phyloP scores from a whole-genome alignment of 2,329 filamentous ascomycete genomes.

The Claviceps sp. region DNA sequence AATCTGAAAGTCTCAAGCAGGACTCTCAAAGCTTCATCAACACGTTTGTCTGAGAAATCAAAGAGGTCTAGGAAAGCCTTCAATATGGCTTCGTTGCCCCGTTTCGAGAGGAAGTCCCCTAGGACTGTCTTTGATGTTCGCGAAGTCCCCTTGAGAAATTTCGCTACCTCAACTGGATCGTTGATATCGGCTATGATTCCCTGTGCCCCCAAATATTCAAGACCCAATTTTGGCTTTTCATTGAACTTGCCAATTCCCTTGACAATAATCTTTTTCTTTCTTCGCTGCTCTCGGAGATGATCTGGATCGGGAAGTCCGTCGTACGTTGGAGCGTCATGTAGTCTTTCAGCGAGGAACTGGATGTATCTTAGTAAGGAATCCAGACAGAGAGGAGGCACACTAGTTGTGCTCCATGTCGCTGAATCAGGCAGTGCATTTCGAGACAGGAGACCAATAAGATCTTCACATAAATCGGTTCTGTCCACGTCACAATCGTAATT shows the following conservation, averaged over 20 bases:
- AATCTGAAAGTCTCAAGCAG: conserved; percentile 88
- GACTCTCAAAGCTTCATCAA: conserved; percentile 78
- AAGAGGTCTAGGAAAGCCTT: conserved; percentile 77
- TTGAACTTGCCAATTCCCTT: conserved; percentile 86
- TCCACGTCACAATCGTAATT: conserved; percentile 97
- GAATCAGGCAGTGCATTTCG: conserved; percentile 94
- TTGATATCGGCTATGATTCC: conserved; percentile 69
- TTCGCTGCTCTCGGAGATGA: conserved; percentile 55
- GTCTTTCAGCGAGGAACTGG: conserved; percentile 77
- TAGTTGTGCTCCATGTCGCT: conserved; percentile 97
- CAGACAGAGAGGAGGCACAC: conserved; percentile 86
- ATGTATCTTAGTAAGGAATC: conserved; percentile 85
- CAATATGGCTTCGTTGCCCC: conserved; percentile 71
- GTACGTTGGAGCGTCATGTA: conserved; percentile 53
- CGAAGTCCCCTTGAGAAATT: conserved; percentile 75
- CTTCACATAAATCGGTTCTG: conserved; percentile 81
- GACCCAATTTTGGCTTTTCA: conserved; percentile 78
- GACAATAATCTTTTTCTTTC: conserved; percentile 77
- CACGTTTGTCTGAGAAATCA: conserved; percentile 72
- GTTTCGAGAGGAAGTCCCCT: conserved; percentile 88
- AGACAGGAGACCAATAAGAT: conserved; percentile 84
- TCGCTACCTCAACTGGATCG: conserved; percentile 66
- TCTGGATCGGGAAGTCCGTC: conserved; percentile 55
- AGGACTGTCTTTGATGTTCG: conserved; percentile 81
- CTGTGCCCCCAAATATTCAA: conserved; percentile 73